Base-by-base conservation (phyloP, 2,329 filamentous ascomycete genomes). In the Paecilomyces formosus region DNA sequence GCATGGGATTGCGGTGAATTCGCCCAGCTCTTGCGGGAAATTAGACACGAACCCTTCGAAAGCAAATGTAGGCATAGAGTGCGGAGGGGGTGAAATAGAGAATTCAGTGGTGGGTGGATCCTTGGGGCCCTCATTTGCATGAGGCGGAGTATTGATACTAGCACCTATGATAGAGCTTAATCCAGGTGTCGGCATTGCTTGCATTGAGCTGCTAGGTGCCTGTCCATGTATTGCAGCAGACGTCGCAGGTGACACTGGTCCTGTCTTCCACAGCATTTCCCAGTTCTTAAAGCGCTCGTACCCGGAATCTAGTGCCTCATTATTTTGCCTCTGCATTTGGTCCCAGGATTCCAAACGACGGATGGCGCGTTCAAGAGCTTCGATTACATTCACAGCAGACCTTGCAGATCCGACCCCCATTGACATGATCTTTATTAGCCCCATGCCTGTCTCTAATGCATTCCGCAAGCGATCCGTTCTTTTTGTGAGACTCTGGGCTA, bases 341-440 rank as follows among this genome's bases (percentile, higher is more conserved):
- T 72, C 74, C 55, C 76, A 78, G 21, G 76, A 69, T 54, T 81
- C 78, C 2, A 82, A 72, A 21, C 79, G 74, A 30, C 72, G 68
- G 11, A 76, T 74, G 11, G 80, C 80, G 51, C 78, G 74, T 58
- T 82, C 80, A 26, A 82, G 78, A 0, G 79, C 78, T 62, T 82
- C 80, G 35, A 82, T 81, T 11, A 82, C 73, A n/a, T 76, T 80
- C 6, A 79, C 78, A 52, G 81, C 80, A 2, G 78, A 81, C n/a
- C 78, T 76, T 2, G 80, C 80, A 9, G 80, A 81, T 26, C 79
- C 79, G 22, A 80, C 79, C 1, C 79, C 78, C 60, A 79, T 77
- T 0, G 80, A 80, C 79, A 82, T 82, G 58, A 79, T 78, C 61
- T 80, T 80, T 52, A 82, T 79, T 63, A 82, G 73, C 6, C 74